Percentiles rank a stretch among this genome's conserved stretches.
Evolutionary conservation across 176 grass and related monocot genomes (phyloP).

Genomic region (Phragmites australis): DNA sequence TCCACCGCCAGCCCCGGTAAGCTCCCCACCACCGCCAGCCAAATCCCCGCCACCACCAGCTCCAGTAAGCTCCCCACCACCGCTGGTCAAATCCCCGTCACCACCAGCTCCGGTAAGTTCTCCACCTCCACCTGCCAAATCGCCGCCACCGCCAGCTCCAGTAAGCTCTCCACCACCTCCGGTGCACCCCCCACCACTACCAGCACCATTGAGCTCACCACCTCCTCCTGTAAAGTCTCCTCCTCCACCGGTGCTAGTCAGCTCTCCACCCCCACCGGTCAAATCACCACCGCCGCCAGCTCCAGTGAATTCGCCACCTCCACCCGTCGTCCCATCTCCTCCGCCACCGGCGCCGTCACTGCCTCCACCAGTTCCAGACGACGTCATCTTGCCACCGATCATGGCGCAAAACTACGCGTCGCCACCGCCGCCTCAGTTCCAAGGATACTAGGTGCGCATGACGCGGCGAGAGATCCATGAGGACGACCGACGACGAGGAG

Average conservation of each 20-base stretch:
- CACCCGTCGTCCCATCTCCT: neutral
- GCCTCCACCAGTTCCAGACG: neutral
- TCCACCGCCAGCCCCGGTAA: neutral
- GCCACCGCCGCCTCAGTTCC: conserved; percentile 46
- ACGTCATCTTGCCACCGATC: conserved; percentile 41
- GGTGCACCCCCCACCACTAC: neutral
- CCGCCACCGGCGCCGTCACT: conserved; percentile 4
- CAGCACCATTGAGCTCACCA: neutral
- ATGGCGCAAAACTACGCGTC: conserved; percentile 23
- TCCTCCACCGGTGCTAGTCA: neutral
- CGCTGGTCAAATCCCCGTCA: neutral
- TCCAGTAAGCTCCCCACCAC: neutral
- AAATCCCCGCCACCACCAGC: neutral
- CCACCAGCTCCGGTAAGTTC: neutral
- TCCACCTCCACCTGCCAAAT: neutral
- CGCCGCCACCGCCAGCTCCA: neutral
- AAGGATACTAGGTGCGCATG: conserved; percentile 34
- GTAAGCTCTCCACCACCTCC: neutral
- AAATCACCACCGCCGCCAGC: neutral
- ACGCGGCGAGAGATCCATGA: neutral
- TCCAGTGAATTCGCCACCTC: neutral
- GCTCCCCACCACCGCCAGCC: neutral
- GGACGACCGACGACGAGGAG: neutral
- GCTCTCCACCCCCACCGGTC: neutral
- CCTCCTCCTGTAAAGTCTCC: conserved; percentile 16